A percentile compares a stretch with the other conserved stretches of the same genome.
Conservation (phyloP, 441 rosid genomes). For the Jatropha podagrica region DNA sequence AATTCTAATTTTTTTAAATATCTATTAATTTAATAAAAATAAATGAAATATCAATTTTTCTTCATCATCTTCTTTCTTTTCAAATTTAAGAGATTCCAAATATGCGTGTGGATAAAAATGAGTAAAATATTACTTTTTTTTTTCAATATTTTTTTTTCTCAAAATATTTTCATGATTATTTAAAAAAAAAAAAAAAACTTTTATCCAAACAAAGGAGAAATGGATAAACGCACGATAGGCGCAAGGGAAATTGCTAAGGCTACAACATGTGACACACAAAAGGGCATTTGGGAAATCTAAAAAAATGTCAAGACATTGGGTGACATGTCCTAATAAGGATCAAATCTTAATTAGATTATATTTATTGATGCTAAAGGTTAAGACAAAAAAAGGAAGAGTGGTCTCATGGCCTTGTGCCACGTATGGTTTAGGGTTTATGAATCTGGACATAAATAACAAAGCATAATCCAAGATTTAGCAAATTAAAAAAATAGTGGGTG, state of each 20-base stretch:
- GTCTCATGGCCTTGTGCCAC: slow-evolving; percentile 35
- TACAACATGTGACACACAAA: slow-evolving; percentile 4
- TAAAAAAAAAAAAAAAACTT: too few species aligned
- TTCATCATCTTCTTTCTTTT: too few species aligned
- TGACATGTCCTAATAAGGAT: slow-evolving; percentile 42
- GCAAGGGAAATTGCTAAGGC: background rate
- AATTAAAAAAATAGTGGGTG: slow-evolving; percentile 32
- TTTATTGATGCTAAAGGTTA: slow-evolving; percentile 28
- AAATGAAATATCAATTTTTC: too few species aligned
- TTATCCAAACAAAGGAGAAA: background rate
- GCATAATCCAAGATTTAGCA: slow-evolving; percentile 24
- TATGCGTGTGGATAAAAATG: too few species aligned
- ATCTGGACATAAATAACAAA: slow-evolving; percentile 23
- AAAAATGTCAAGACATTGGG: slow-evolving; percentile 48
- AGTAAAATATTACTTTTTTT: too few species aligned
- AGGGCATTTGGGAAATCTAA: slow-evolving; percentile 27
- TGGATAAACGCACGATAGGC: background rate
- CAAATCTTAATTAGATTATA: slow-evolving; percentile 32
- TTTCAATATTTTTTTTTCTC: too few species aligned
- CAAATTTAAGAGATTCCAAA: too few species aligned
- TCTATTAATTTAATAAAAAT: too few species aligned
- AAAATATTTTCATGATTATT: too few species aligned
- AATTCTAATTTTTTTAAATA: too few species aligned
- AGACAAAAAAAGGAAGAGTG: slow-evolving; percentile 28
- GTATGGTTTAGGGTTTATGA: slow-evolving; percentile 36